Evolutionary conservation across 2,329 filamentous ascomycete genomes (phyloP).

Genomic region (Cladorrhinum sp.): DNA sequence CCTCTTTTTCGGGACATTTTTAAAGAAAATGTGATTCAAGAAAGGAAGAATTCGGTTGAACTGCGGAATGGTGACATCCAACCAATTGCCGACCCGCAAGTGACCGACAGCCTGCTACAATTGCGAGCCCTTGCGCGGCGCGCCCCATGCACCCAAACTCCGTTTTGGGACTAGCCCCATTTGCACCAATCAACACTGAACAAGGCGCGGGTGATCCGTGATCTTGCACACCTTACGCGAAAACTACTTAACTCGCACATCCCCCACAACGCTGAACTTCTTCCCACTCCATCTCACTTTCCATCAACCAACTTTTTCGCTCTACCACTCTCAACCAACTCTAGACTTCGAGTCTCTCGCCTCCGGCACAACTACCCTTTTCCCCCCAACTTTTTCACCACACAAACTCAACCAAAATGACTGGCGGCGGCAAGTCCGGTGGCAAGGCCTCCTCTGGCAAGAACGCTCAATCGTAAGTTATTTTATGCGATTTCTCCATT

Average conservation of each 20-base stretch:
- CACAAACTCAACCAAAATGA: conserved; percentile 75
- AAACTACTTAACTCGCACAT: conserved; percentile 56
- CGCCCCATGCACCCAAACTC: conserved; percentile 17
- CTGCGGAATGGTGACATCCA: background rate
- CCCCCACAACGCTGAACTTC: conserved; percentile 41
- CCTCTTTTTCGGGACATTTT: background rate
- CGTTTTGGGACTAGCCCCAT: conserved; percentile 33
- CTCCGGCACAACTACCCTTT: conserved; percentile 30
- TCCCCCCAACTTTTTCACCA: conserved; percentile 25
- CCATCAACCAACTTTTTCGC: conserved; percentile 34
- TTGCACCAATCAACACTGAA: conserved; percentile 25
- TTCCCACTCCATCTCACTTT: conserved; percentile 38
- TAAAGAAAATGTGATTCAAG: conserved; percentile 10
- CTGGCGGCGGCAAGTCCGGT: conserved; percentile 99
- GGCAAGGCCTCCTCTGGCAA: conserved; percentile 99
- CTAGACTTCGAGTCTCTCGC: conserved; percentile 31
- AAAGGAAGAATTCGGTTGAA: background rate
- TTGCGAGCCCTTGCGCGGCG: background rate
- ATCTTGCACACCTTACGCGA: conserved; percentile 41
- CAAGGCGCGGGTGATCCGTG: conserved; percentile 45
- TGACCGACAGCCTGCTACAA: no score
- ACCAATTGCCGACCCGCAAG: conserved; percentile 18
- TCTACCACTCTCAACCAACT: conserved; percentile 27
- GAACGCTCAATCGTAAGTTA: conserved; percentile 94
- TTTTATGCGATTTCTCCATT: conserved; percentile 6